Evolutionary conservation across 345 rosid species (phyloP).

Genomic region (Populus davidiana): DNA sequence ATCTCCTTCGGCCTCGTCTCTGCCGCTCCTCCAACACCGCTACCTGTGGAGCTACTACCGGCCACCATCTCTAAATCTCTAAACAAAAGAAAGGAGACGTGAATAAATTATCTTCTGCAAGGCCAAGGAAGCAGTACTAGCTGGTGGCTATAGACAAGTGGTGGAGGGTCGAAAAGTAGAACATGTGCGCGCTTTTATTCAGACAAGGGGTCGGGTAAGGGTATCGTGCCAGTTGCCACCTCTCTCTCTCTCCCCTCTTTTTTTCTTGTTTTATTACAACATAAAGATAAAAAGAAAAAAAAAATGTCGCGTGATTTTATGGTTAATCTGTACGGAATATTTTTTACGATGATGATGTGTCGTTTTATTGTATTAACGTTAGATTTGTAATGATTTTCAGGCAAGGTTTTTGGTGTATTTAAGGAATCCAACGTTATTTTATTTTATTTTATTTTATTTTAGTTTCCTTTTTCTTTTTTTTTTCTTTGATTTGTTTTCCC

Average conservation of each 20-base stretch:
- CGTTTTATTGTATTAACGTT: no score
- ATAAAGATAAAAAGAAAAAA: not conserved
- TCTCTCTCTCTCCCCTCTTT: not conserved
- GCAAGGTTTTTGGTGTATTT: not conserved
- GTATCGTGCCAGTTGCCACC: not conserved
- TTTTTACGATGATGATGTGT: no score
- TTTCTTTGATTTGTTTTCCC: no score
- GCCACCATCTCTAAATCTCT: slow-evolving; percentile 15
- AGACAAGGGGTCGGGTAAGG: not conserved
- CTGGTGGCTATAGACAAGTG: not conserved
- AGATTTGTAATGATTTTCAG: not conserved
- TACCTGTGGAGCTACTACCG: slow-evolving; percentile 30
- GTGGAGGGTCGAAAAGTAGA: not conserved
- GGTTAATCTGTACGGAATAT: no score
- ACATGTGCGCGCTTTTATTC: not conserved
- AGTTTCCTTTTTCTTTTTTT: not conserved
- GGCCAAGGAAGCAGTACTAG: no score
- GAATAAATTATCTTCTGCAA: not conserved
- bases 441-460: no score
- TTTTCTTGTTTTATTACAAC: not conserved
- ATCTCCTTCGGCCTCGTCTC: slow-evolving; percentile 45
- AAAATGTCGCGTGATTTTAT: not conserved
- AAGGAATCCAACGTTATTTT: not conserved
- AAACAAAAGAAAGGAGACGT: not conserved
- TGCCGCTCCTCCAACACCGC: slow-evolving; percentile 6